Conservation (phyloP, 2,329 filamentous ascomycete species). For the Aspergillus tamarii region DNA sequence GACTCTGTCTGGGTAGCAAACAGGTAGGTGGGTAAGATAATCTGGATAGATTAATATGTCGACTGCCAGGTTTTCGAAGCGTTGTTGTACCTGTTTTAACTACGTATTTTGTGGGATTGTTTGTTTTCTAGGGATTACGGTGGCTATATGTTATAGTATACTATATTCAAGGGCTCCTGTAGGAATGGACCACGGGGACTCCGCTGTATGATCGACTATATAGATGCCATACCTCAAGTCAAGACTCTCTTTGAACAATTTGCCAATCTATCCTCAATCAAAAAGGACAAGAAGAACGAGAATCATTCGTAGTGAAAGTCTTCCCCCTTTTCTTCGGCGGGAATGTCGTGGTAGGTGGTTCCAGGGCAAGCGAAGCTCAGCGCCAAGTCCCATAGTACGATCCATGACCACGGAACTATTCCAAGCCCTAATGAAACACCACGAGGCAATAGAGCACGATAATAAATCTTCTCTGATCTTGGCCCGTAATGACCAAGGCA, state of each 20-base stretch:
- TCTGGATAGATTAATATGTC: too few relatives aligned
- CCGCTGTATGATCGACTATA: too few relatives aligned
- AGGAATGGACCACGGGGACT: too few relatives aligned
- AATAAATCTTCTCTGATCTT: conserved; percentile 11
- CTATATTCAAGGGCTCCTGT: too few relatives aligned
- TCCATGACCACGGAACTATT: background rate
- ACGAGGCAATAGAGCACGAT: conserved; percentile 12
- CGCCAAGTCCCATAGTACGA: background rate
- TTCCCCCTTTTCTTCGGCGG: background rate
- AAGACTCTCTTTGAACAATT: background rate
- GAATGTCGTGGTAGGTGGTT: background rate
- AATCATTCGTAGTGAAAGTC: background rate
- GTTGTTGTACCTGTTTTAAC: too few relatives aligned
- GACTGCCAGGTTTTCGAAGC: too few relatives aligned
- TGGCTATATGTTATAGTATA: too few relatives aligned
- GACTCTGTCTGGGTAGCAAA: too few relatives aligned
- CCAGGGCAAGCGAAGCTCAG: background rate
- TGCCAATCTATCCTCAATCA: background rate
- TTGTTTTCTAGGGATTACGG: too few relatives aligned
- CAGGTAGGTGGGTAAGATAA: too few relatives aligned
- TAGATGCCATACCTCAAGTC: background rate
- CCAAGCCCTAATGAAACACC: conserved; percentile 7
- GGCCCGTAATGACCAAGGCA: conserved; percentile 3
- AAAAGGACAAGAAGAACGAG: background rate
- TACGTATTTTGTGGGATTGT: too few relatives aligned